Evolutionary conservation across 805 yeast genomes (phyloP).

Genomic region (Saccharomycopsis vini): DNA sequence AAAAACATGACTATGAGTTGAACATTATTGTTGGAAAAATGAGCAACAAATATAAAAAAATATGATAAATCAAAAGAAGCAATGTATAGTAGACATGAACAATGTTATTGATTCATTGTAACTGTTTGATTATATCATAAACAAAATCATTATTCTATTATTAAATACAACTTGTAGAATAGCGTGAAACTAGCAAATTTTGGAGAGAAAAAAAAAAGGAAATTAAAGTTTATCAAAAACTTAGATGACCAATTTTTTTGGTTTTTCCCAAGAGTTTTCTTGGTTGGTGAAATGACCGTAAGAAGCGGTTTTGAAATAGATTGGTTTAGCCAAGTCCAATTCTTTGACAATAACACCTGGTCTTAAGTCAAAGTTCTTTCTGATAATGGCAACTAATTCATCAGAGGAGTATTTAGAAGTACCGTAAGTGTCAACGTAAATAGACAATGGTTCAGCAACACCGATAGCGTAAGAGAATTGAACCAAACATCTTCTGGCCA

Average conservation of each 20-base stretch:
- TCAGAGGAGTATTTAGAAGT: constrained; percentile 85
- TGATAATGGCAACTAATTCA: constrained; percentile 85
- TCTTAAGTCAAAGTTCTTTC: constrained; percentile 94
- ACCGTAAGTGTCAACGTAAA: constrained; percentile 97
- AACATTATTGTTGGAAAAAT: neutral
- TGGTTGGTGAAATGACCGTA: constrained; percentile 99
- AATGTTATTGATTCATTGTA: neutral
- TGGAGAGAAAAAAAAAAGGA: too few relatives aligned
- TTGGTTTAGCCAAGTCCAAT: constrained; percentile 97
- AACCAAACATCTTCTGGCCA: constrained; percentile 94
- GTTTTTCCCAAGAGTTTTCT: constrained; percentile 97
- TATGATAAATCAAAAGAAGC: neutral
- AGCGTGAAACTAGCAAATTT: too few relatives aligned
- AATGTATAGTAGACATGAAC: neutral
- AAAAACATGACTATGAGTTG: neutral
- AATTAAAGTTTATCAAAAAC: neutral
- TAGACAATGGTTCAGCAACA: constrained; percentile 98
- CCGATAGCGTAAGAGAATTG: constrained; percentile 99
- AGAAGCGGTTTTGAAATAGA: constrained; percentile 97
- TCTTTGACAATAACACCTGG: constrained; percentile 98
- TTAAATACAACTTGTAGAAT: too few relatives aligned
- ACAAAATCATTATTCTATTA: too few relatives aligned
- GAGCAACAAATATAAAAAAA: too few relatives aligned
- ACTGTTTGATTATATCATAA: neutral
- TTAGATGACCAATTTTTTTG: constrained; percentile 53